Percentiles rank a stretch among this genome's conserved stretches.
Evolutionary conservation across 202 grass and related monocot species (phyloP).

Genomic region (Cymbopogon flexuosus): DNA sequence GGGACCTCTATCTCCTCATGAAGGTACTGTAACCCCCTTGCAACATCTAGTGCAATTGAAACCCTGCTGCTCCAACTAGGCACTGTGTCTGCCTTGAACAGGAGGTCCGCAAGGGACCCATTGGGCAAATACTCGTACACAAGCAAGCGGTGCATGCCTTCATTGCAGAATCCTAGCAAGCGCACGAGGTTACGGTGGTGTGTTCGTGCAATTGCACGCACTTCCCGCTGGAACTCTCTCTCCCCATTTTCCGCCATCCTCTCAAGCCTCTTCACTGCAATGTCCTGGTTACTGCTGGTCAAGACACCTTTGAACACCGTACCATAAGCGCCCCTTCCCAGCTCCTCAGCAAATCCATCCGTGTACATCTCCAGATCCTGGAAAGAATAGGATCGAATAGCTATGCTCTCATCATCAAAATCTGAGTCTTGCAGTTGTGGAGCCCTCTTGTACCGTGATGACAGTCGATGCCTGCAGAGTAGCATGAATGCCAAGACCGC

Average conservation of each 20-base stretch:
- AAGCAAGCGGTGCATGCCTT: constrained; percentile 37
- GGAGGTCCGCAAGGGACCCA: constrained; percentile 45
- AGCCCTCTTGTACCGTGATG: constrained; percentile 3
- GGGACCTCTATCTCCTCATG: constrained; percentile 40
- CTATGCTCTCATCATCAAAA: not conserved
- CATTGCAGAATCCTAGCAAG: constrained; percentile 43
- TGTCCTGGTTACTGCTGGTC: not conserved
- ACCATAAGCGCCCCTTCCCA: constrained; percentile 59
- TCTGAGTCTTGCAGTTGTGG: not conserved
- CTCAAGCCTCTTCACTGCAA: constrained; percentile 66
- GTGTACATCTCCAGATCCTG: constrained; percentile 42
- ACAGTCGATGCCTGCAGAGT: not conserved
- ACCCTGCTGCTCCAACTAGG: constrained; percentile 29
- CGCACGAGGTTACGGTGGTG: constrained; percentile 59
- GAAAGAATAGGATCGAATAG: constrained; percentile 30
- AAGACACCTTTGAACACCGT: constrained; percentile 51
- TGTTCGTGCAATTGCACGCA: constrained; percentile 49
- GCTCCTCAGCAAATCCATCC: constrained; percentile 40
- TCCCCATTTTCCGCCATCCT: constrained; percentile 40
- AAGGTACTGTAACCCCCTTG: constrained; percentile 47
- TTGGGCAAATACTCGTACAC: constrained; percentile 58
- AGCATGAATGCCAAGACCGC: not conserved
- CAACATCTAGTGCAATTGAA: constrained; percentile 30
- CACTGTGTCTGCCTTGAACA: constrained; percentile 8
- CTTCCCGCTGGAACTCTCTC: constrained; percentile 55